Evolutionary conservation across 768 basidiomycete genomes (phyloP).

Genomic region (Termitomyces sp.): DNA sequence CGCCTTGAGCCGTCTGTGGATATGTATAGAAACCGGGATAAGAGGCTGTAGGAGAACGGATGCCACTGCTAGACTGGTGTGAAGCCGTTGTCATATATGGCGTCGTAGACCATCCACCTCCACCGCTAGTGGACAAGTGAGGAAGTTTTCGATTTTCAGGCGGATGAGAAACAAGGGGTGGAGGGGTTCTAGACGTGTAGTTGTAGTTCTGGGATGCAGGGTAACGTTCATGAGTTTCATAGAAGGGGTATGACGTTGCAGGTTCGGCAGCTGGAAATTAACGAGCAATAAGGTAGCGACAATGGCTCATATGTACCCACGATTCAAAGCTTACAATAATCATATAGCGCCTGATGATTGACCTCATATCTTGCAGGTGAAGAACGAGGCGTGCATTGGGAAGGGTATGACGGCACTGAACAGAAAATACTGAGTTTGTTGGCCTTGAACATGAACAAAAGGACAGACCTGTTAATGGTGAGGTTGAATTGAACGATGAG

Average conservation of each 20-base stretch:
- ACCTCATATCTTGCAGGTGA: conserved; percentile 57
- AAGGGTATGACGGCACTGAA: conserved; percentile 58
- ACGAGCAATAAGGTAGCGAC: conserved; percentile 30
- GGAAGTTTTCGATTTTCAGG: conserved; percentile 52
- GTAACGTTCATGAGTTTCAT: conserved; percentile 57
- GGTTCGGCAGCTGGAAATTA: conserved; percentile 39
- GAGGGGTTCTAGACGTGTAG: conserved; percentile 45
- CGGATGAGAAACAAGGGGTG: conserved; percentile 39
- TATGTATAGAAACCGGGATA: conserved; percentile 56
- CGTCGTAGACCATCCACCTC: conserved; percentile 43
- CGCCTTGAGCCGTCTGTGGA: conserved; percentile 25
- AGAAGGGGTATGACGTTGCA: conserved; percentile 40
- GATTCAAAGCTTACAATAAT: conserved; percentile 32
- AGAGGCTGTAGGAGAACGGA: conserved; percentile 61
- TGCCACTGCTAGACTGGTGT: conserved; percentile 21
- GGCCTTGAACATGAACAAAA: conserved; percentile 44
- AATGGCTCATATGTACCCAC: conserved; percentile 11
- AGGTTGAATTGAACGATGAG: conserved; percentile 81
- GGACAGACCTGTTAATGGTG: conserved; percentile 87
- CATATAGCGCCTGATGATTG: conserved; percentile 41
- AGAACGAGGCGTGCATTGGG: conserved; percentile 56
- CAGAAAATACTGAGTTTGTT: conserved; percentile 53
- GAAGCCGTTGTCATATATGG: conserved; percentile 20
- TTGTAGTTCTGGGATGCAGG: conserved; percentile 38
- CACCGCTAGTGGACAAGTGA: conserved; percentile 40